These are phyloP conservation scores for Hypoxylon sp. DNA, from an alignment of 2,329 filamentous ascomycete species.

Conservation along the genomic window DNA sequence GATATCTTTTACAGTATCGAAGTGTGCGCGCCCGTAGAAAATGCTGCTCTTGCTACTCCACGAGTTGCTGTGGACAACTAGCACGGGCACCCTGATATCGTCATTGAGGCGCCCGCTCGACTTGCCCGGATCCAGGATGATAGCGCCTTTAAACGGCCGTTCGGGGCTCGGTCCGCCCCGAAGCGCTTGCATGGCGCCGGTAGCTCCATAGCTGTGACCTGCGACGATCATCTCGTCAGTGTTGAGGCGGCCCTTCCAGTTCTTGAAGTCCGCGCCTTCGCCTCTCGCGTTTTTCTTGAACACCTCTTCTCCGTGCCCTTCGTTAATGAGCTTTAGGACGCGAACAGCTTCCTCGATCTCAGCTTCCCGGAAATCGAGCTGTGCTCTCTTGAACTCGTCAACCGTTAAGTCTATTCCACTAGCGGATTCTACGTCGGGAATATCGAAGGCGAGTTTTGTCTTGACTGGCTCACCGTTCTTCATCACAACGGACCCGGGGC, in stretches of 20 bases:
- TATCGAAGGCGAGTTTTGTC: slow-evolving; percentile 54
- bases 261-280: slow-evolving; percentile 61
- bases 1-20: slow-evolving; percentile 71
- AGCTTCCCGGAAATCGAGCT: slow-evolving; percentile 64
- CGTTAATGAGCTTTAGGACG: slow-evolving; percentile 58
- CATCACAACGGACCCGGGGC: slow-evolving; percentile 60
- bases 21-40: slow-evolving; percentile 75
- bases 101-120: slow-evolving; percentile 71
- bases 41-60: slow-evolving; percentile 70
- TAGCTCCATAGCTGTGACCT: slow-evolving; percentile 77
- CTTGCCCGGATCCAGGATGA: slow-evolving; percentile 77
- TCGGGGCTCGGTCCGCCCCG: slow-evolving; percentile 59
- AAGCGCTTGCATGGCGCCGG: slow-evolving; percentile 72
- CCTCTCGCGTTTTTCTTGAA: slow-evolving; percentile 59
- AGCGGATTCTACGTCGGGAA: slow-evolving; percentile 55
- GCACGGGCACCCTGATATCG: slow-evolving; percentile 68
- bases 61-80: slow-evolving; percentile 74
- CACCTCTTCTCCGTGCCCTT: slow-evolving; percentile 55
- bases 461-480: slow-evolving; percentile 50
- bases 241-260: slow-evolving; percentile 68
- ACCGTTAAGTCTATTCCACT: slow-evolving; percentile 45
- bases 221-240: slow-evolving; percentile 67
- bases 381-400: slow-evolving; percentile 59
- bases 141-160: slow-evolving; percentile 66
- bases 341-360: slow-evolving; percentile 62